Base-by-base conservation (phyloP, 371 early-diverging fungal species). In the Catenaria anguillulae region DNA sequence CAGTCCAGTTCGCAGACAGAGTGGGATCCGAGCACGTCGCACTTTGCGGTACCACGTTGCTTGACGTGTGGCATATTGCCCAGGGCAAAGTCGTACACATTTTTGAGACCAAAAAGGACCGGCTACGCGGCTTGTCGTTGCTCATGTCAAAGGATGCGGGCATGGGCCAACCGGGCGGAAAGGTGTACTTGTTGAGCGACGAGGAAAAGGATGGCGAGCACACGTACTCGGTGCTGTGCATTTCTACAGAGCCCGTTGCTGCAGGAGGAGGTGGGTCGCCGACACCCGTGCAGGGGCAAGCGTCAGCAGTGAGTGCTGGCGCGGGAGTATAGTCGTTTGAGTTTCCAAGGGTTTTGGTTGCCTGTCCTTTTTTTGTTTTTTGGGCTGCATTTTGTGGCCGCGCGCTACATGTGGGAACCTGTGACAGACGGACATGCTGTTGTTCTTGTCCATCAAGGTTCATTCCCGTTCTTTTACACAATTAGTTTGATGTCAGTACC, bases 71-170 rank as follows among this genome's bases (percentile, higher is more conserved):
- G 58, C 63, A 74, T 60, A 56, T 62, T 46, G 61, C 60, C 6
- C 71, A 69, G 5, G 76, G 76, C 40, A 76, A 76, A 54, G 70
- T 77, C 35, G 77, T 77, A 33, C 77, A 79, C 63, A 72, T 75
- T n/a, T 79, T 77, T 60, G 79, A 78, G 59, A 75, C 79, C 35
- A 75, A 74, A 50, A 60, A 67, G 60, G 75, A 75, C 60, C 72
- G 71, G 62, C 71, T 77, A 42, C 66, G 69, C 31, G 60, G 65
- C 23, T 61, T 78, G 24, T 58, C 58, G 26, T 21, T 58, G 36
- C 10, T 58, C 13, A 21, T 24, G 12, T 33, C 58, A 36, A n/a
- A 31, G 13, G 58, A 58, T 31, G 56, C 36, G 31, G 12, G 15
- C 29, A 15, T 8, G 12, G 52, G 52, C 26, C n/a, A n/a, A n/a